A percentile compares a stretch with the other conserved stretches of the same genome.
phyloP scores from a whole-genome alignment of 305 asterid genomes.

The Petunia hybrid region DNA sequence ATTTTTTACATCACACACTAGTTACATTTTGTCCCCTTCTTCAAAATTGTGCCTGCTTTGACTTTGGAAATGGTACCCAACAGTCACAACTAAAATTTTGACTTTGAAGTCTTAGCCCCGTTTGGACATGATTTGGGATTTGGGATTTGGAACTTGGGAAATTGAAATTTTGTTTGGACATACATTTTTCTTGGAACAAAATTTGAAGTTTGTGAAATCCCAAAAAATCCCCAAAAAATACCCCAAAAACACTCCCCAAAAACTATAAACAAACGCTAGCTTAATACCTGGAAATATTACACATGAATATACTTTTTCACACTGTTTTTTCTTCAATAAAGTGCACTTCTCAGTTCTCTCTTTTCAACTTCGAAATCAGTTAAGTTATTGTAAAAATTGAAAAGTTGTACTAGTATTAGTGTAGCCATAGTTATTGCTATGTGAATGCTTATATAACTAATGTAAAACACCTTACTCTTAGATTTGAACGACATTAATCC shows the following conservation, averaged over 20 bases:
- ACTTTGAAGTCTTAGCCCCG: not conserved
- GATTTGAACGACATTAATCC: too few species aligned
- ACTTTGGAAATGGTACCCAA: constrained; percentile 18
- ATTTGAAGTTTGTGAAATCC: too few species aligned
- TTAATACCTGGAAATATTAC: not conserved
- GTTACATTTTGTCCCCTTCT: constrained; percentile 10
- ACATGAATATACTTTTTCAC: constrained; percentile 16
- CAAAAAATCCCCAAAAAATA: too few species aligned
- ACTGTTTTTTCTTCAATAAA: constrained; percentile 40
- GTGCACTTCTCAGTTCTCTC: constrained; percentile 30
- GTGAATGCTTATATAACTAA: not conserved
- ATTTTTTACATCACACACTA: constrained; percentile 13
- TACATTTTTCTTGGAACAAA: too few species aligned
- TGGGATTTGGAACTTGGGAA: too few species aligned
- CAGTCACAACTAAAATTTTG: not conserved
- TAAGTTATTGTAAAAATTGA: not conserved
- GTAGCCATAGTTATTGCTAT: too few species aligned
- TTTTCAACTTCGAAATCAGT: not conserved
- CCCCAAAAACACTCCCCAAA: too few species aligned
- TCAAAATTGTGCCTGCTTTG: constrained; percentile 26
- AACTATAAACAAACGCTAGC: too few species aligned
- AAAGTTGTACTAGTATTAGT: not conserved
- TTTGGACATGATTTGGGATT: too few species aligned
- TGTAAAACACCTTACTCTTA: not conserved
- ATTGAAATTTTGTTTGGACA: too few species aligned